phyloP scores from a whole-genome alignment of 176 grass and related monocot genomes.

The Oryza australiensis region DNA sequence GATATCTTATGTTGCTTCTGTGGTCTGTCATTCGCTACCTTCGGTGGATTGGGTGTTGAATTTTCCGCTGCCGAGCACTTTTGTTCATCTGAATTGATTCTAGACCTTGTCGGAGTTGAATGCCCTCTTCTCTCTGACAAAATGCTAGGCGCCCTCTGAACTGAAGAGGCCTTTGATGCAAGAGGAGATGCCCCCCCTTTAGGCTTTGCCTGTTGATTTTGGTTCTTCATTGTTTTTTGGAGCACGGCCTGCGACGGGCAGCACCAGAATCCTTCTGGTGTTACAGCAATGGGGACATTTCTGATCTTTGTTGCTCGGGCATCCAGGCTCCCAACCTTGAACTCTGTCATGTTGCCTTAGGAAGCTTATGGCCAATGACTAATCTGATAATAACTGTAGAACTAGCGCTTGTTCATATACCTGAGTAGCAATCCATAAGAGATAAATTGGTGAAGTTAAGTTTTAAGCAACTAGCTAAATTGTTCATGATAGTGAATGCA shows the following conservation, averaged over 20 bases:
- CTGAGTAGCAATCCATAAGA: slow-evolving; percentile 14
- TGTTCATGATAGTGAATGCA: not conserved
- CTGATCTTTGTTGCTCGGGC: slow-evolving; percentile 58
- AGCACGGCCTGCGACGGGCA: slow-evolving; percentile 86
- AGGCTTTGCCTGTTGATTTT: slow-evolving; percentile 54
- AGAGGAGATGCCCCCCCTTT: slow-evolving; percentile 52
- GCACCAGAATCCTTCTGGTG: slow-evolving; percentile 96
- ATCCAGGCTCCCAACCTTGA: slow-evolving; percentile 51
- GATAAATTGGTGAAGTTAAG: slow-evolving; percentile 14
- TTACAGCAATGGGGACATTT: slow-evolving; percentile 84
- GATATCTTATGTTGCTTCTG: slow-evolving; percentile 72
- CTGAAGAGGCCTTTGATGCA: slow-evolving; percentile 62
- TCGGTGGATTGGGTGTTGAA: slow-evolving; percentile 45
- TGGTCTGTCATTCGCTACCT: slow-evolving; percentile 42
- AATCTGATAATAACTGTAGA: not conserved
- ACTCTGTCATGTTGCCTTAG: slow-evolving; percentile 47
- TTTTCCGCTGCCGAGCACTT: not conserved
- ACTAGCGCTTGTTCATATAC: slow-evolving; percentile 7
- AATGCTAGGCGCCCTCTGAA: slow-evolving; percentile 61
- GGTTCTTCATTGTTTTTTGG: slow-evolving; percentile 72
- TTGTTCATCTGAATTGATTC: slow-evolving; percentile 46
- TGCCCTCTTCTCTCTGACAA: slow-evolving; percentile 55
- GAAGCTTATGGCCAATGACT: not conserved
- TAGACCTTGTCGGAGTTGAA: slow-evolving; percentile 53
- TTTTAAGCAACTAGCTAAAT: not conserved